These are phyloP conservation scores for Saccharomyces eubayanus DNA, from an alignment of 805 yeast genomes.

Conservation along the genomic window DNA sequence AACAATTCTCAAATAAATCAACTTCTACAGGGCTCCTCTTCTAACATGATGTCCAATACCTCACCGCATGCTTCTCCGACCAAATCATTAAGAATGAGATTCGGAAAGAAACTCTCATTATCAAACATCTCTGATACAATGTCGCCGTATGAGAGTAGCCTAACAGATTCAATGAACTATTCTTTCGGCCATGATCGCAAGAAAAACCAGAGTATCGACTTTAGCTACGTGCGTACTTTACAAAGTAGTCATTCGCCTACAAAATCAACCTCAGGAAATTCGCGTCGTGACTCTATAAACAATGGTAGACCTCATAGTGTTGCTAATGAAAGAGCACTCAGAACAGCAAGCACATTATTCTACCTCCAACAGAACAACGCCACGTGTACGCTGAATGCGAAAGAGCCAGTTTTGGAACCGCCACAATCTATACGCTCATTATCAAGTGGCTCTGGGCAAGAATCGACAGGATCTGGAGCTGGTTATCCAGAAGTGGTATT, in stretches of 20 bases:
- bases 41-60: constrained; percentile 3
- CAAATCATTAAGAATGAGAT: constrained; percentile 19
- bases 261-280: constrained; percentile 19
- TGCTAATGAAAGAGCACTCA: constrained; percentile 6
- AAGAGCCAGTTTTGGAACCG: constrained; percentile 2
- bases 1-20: constrained; percentile 17
- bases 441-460: constrained; percentile 4
- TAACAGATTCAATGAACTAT: background rate
- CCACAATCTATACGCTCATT: constrained; percentile 1
- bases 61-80: constrained; percentile 26
- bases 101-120: constrained; percentile 27
- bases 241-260: constrained; percentile 29
- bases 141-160: constrained; percentile 4
- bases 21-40: constrained; percentile 1
- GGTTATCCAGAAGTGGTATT: constrained; percentile 22
- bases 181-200: constrained; percentile 7
- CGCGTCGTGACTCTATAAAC: constrained; percentile 4
- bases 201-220: constrained; percentile 27
- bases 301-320: constrained; percentile 14
- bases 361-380: constrained; percentile 8
- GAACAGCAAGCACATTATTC: constrained; percentile 11
- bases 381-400: constrained; percentile 2
- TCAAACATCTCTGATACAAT: constrained; percentile 25
- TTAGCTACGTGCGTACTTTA: constrained; percentile 25
- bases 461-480: constrained; percentile 11